Evolutionary conservation across 2,329 filamentous ascomycete species (phyloP), one percentile per base, ranked within the genome.

Genomic region (Sclerotinia minor): DNA sequence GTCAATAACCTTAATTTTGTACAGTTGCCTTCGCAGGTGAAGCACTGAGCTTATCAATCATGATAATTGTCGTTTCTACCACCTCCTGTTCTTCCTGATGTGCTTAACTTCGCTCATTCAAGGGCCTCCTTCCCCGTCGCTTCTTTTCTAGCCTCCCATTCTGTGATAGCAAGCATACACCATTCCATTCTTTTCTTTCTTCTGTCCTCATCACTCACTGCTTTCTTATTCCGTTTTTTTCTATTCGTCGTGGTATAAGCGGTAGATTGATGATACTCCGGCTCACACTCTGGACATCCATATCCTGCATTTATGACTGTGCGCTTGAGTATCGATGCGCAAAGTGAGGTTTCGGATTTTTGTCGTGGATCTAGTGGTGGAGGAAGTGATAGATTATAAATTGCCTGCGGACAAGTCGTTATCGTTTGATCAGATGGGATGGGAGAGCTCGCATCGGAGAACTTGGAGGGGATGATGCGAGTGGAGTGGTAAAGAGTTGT

Each of bases 271-370:
- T 66, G 64, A 47, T 59, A 59, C n/a, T 66, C 44, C 5, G 53
- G 64, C 24, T 66, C 64, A 47, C 64, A 66, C n/a, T 60, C 53
- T 49, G 64, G 64, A n/a, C 64, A 66, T 21, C 53, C 53, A 29
- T 66, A 66, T 19, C 41, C 64, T 29, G 41, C 32, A 66, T 66
- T 66, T 26, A 66, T 58, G 3, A 32, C n/a, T 29, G 53, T 60
- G 17, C 44, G 64, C n/a, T 29, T n/a, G 1, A 29, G 4, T 8
- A 60, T n/a, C 21, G 54, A 57, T 11, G 19, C 19, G 11, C 64
- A 66, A 38, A 57, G 44, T 32, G 32, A 32, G 19, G 44, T 59
- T 21, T 50, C 3, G 21, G 54, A 29, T 17, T 38, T 57, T 59
- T 57, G 52, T 35, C 13, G 26, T 21, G 24, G 26, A 11, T 47